Conservation (phyloP, 2,329 filamentous ascomycete species). For the Penicillium capsulatum region DNA sequence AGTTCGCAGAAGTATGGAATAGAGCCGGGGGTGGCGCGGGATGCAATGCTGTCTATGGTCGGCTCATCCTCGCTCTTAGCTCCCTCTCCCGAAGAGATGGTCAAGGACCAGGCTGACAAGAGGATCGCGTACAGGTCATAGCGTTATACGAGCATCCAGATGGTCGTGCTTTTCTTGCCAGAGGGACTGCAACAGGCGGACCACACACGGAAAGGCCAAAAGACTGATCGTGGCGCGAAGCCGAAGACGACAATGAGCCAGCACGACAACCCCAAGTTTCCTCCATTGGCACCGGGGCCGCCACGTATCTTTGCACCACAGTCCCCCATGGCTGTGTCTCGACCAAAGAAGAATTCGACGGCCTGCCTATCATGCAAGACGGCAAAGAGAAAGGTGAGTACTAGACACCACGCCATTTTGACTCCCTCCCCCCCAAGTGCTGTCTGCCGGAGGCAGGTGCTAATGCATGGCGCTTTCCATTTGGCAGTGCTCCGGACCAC, state of each 20-base stretch:
- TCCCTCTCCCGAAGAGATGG: too few relatives aligned
- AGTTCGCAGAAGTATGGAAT: not conserved
- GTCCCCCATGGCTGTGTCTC: conserved; percentile 20
- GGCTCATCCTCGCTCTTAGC: not conserved
- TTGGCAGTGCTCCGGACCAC: conserved; percentile 33
- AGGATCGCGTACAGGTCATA: too few relatives aligned
- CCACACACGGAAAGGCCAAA: not conserved
- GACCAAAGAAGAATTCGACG: conserved; percentile 36
- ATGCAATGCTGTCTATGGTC: conserved; percentile 2
- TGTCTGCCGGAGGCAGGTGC: not conserved
- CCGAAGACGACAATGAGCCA: conserved; percentile 14
- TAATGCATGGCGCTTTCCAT: not conserved
- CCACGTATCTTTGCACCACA: conserved; percentile 19
- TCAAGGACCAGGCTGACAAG: too few relatives aligned
- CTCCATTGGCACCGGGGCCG: conserved; percentile 27
- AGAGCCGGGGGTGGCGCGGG: not conserved
- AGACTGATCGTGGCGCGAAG: not conserved
- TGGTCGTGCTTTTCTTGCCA: too few relatives aligned
- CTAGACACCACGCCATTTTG: too few relatives aligned
- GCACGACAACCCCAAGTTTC: conserved; percentile 24
- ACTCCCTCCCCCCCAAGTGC: too few relatives aligned
- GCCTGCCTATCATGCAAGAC: conserved; percentile 36
- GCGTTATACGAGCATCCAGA: too few relatives aligned
- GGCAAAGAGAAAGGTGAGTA: conserved; percentile 36
- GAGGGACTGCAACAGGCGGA: not conserved